Evolutionary conservation across 352 stramenopile species (phyloP).

Genomic region (Globisporangium nunn): DNA sequence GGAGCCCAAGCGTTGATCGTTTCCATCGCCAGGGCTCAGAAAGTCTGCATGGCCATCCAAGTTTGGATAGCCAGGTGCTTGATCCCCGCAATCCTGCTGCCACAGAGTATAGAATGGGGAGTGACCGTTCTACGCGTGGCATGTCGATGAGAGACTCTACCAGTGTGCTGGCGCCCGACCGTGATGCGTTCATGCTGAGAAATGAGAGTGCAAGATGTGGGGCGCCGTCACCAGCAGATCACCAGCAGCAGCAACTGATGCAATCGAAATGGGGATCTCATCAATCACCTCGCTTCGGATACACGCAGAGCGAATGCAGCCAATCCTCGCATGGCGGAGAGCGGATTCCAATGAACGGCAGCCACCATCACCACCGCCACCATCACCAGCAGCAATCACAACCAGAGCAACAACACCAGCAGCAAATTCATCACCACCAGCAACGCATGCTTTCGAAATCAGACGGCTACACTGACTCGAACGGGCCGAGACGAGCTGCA

Average conservation of each 20-base stretch:
- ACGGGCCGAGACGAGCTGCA: neutral
- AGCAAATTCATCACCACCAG: slow-evolving; percentile 5
- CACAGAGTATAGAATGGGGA: slow-evolving; percentile 1
- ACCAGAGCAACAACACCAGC: neutral
- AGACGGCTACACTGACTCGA: slow-evolving; percentile 8
- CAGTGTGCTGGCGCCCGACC: slow-evolving; percentile 3
- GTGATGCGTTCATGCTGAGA: slow-evolving; percentile 53
- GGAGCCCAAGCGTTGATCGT: slow-evolving; percentile 2
- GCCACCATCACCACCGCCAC: neutral
- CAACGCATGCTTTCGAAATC: slow-evolving; percentile 10
- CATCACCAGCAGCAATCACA: neutral
- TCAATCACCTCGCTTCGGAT: slow-evolving; percentile 1
- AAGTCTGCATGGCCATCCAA: neutral
- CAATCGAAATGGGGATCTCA: slow-evolving; percentile 10
- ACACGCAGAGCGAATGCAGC: slow-evolving; percentile 2
- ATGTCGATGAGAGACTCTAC: slow-evolving; percentile 1
- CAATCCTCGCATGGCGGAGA: neutral
- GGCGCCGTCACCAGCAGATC: slow-evolving; percentile 4
- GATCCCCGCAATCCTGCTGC: neutral
- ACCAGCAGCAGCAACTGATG: neutral
- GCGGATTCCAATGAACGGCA: neutral
- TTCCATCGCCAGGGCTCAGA: slow-evolving; percentile 1
- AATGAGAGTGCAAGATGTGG: slow-evolving; percentile 24
- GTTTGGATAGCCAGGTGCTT: neutral
- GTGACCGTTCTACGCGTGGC: slow-evolving; percentile 10